A percentile compares a stretch with the other conserved stretches of the same genome.
Conservation (phyloP, 1,284 basidiomycete genomes). For the Cryptococcus sp. region DNA sequence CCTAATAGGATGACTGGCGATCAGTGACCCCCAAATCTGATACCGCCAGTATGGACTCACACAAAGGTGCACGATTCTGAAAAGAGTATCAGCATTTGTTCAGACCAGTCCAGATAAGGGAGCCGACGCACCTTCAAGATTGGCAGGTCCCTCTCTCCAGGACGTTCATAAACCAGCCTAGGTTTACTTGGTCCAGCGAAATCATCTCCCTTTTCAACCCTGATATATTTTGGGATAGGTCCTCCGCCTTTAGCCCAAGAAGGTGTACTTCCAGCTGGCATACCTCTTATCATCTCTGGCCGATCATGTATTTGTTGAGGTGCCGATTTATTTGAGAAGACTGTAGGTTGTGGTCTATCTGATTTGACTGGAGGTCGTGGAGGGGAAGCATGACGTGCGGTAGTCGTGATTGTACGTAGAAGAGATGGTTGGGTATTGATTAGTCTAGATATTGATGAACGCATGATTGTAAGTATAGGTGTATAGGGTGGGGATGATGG, state of each 20-base stretch:
- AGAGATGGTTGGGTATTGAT: background rate
- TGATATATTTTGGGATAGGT: background rate
- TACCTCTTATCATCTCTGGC: constrained; percentile 27
- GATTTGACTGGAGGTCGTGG: constrained; percentile 5
- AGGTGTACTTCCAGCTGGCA: constrained; percentile 15
- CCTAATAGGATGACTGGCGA: constrained; percentile 33
- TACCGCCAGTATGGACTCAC: constrained; percentile 17
- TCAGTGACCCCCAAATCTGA: background rate
- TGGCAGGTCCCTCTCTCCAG: constrained; percentile 36
- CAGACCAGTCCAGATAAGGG: background rate
- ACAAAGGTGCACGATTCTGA: constrained; percentile 32
- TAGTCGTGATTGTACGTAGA: background rate
- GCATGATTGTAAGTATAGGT: background rate
- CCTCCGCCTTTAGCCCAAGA: background rate
- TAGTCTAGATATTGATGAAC: background rate
- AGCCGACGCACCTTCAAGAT: constrained; percentile 29
- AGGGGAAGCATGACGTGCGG: background rate
- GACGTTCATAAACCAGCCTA: constrained; percentile 36
- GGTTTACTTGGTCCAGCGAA: constrained; percentile 38
- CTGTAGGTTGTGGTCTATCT: constrained; percentile 18
- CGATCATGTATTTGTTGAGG: constrained; percentile 30
- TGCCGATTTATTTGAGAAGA: constrained; percentile 30
- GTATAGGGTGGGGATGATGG: too few relatives aligned
- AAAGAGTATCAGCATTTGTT: background rate
- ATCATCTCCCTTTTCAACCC: constrained; percentile 36